Conservation (phyloP, 2,329 filamentous ascomycete species). For the Colletotrichum gigasporum region DNA sequence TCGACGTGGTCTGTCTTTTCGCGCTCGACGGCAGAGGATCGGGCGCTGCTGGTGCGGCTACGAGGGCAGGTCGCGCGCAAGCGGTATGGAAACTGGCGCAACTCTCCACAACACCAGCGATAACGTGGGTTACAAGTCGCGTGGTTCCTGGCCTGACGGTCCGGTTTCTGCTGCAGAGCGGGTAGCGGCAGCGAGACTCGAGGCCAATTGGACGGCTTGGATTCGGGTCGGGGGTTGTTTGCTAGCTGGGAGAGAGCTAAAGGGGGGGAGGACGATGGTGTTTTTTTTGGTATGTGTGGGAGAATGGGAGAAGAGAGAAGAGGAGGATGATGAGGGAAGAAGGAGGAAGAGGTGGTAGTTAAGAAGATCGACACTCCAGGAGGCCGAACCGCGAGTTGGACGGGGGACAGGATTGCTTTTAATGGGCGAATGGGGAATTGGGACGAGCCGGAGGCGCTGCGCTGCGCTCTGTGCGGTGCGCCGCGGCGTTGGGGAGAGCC, state of each 20-base stretch:
- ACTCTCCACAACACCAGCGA: conserved; percentile 19
- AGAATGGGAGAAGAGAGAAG: conserved; percentile 2
- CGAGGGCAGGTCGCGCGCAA: conserved; percentile 8
- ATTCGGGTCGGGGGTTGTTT: neutral
- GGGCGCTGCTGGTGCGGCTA: conserved; percentile 12
- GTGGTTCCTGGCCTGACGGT: conserved; percentile 18
- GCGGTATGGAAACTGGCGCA: conserved; percentile 20
- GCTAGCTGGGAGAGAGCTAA: neutral
- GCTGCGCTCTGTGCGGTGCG: conserved; percentile 16
- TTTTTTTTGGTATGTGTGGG: neutral
- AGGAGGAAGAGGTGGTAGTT: conserved; percentile 21
- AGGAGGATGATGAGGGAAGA: conserved; percentile 7
- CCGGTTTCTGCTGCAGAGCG: conserved; percentile 17
- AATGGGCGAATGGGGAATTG: conserved; percentile 31
- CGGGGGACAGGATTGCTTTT: conserved; percentile 30
- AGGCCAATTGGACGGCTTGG: too few species aligned
- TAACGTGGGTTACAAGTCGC: conserved; percentile 15
- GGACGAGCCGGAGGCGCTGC: conserved; percentile 25
- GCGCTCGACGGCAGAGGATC: conserved; percentile 19
- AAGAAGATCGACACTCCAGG: conserved; percentile 21
- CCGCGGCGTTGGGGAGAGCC: conserved; percentile 5
- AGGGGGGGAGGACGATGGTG: neutral
- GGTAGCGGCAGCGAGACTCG: conserved; percentile 24
- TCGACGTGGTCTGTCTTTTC: conserved; percentile 22
- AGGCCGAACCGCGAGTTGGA: conserved; percentile 26